Evolutionary conservation across 2,329 filamentous ascomycete species (phyloP), one percentile per base, ranked within the genome.

Genomic region (Hypoxylon sp.): DNA sequence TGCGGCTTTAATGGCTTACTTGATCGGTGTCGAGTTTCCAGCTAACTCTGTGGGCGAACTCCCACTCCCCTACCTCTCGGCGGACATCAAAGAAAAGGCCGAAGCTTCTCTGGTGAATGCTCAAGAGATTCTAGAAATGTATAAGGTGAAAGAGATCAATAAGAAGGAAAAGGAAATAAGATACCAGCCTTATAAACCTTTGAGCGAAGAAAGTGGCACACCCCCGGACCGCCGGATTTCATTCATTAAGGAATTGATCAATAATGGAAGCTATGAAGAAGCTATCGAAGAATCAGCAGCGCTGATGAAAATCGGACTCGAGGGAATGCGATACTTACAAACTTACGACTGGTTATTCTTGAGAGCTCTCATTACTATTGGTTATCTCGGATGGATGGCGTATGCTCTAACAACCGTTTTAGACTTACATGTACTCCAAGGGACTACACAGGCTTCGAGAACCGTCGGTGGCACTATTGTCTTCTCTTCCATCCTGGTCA

Each of bases 271-370:
- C 50, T 90, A 90, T 70, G 90, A 95, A 63, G 88, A 93, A 73
- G 93, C 95, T 1, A 97, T 98, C 73, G 84, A 89, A 63, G 88
- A 92, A 74, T 94, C 93, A 1, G 90, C 92, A 46, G 87, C 90
- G 29, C 84, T 99, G 13, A 92, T 98, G 67, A 87, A 91, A 65
- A 82, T 93, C 55, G 91, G 90, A 1, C 85, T 99, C 0, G 88
- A 94, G 68, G 96, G 96, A 6, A 83, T 99, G 67, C 89, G 96
- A 55, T 99, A 99, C 78, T 86, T 99, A 26, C 96, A 99, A 80
- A 99, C 94, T 0, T 99, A 99, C 76, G 96, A 99, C 82, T 99
- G 96, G 96, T 85, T 99, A 2, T 99, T 99, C 81, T 83, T 99
- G 37, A 88, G 96, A 67, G 92, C 93, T 1, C 85, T 99, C 54